A percentile compares a stretch with the other conserved stretches of the same genome.
Conservation (phyloP, 495 filamentous ascomycete genomes). For the Aspergillus mulundensis region DNA sequence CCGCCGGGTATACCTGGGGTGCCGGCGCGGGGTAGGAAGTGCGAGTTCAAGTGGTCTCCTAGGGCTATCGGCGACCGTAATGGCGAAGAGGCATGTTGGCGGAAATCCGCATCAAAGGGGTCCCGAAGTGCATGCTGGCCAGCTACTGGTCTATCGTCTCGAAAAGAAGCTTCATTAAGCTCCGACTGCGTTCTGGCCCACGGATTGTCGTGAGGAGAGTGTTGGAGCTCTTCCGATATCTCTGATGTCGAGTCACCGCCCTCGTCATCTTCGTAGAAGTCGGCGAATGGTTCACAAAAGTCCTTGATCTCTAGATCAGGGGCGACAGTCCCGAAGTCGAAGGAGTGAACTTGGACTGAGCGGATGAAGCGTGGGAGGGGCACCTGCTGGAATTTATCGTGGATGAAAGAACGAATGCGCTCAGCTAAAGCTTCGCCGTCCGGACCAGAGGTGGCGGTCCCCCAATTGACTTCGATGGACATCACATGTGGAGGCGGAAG, state of each 20-base stretch:
- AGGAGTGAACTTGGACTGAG: conserved; percentile 88
- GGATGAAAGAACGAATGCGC: conserved; percentile 85
- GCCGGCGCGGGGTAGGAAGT: conserved; percentile 59
- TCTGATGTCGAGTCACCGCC: conserved; percentile 47
- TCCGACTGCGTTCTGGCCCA: conserved; percentile 28
- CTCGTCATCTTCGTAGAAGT: conserved; percentile 91
- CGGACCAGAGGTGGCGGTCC: conserved; percentile 80
- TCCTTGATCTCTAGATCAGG: conserved; percentile 92
- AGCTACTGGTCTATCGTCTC: conserved; percentile 31
- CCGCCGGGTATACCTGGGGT: conserved; percentile 80
- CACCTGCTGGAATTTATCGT: conserved; percentile 90
- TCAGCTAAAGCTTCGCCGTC: conserved; percentile 81
- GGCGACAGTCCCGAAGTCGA: conserved; percentile 80
- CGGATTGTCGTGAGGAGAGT: conserved; percentile 20
- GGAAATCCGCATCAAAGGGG: conserved; percentile 26
- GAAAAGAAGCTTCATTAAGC: conserved; percentile 28
- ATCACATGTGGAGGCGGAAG: conserved; percentile 50
- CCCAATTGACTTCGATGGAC: conserved; percentile 98
- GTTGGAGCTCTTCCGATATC: conserved; percentile 32
- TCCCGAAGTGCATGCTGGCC: conserved; percentile 20
- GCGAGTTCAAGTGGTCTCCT: conserved; percentile 54
- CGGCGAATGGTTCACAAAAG: conserved; percentile 88
- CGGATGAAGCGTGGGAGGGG: conserved; percentile 92
- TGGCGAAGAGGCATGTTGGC: conserved; percentile 28
- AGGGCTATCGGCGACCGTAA: conserved; percentile 40